Conservation (phyloP, 2,329 filamentous ascomycete genomes). For the Diplodia intermedia region DNA sequence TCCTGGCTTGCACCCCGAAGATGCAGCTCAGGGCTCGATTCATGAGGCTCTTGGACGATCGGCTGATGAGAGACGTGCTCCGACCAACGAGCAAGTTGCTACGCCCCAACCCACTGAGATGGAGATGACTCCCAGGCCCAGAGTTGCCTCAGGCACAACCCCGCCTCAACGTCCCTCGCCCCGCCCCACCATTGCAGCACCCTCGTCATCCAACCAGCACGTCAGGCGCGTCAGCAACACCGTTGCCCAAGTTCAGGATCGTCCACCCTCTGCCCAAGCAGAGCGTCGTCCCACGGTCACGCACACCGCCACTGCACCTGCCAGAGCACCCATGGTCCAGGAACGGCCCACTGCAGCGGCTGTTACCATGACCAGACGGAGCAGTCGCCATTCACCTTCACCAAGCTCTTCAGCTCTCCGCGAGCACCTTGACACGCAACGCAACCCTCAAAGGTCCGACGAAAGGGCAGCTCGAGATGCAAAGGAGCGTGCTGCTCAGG, state of each 20-base stretch:
- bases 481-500: constrained; percentile 75
- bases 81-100: constrained; percentile 13
- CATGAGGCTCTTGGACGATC: constrained; percentile 16
- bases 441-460: constrained; percentile 50
- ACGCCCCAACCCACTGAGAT: constrained; percentile 1
- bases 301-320: constrained; percentile 55
- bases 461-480: constrained; percentile 53
- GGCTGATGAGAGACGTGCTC: constrained; percentile 13
- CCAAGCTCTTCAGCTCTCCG: constrained; percentile 57
- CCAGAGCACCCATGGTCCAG: constrained; percentile 47
- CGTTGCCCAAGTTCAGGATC: constrained; percentile 39
- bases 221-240: constrained; percentile 43
- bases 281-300: constrained; percentile 55
- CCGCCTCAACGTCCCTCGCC: constrained; percentile 19
- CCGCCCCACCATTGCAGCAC: constrained; percentile 9
- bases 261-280: constrained; percentile 46
- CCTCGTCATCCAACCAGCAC: constrained; percentile 8
- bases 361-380: constrained; percentile 67
- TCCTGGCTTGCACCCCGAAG: constrained; percentile 80
- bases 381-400: constrained; percentile 56
- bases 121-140: constrained; percentile 21
- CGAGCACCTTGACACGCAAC: constrained; percentile 54
- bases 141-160: constrained; percentile 15
- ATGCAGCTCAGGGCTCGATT: constrained; percentile 54
- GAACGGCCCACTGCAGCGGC: constrained; percentile 46